These are phyloP conservation scores for Nakazawaea pomicola DNA, from an alignment of 805 yeast genomes.

Conservation along the genomic window DNA sequence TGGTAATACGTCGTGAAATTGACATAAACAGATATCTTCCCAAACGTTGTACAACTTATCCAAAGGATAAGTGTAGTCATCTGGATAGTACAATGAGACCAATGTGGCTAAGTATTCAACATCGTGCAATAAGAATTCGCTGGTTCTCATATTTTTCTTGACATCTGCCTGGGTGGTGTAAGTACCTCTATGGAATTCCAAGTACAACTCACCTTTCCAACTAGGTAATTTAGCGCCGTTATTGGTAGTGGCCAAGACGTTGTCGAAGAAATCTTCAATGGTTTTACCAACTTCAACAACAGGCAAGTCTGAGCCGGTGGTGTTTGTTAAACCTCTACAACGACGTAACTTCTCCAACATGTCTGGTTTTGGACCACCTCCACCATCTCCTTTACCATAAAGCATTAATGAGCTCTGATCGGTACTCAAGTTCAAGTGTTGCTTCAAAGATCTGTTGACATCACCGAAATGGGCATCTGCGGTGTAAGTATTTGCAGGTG, in stretches of 20 bases:
- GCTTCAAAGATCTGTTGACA: slow-evolving; percentile 70
- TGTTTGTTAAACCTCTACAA: slow-evolving; percentile 81
- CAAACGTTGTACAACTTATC: slow-evolving; percentile 65
- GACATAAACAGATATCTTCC: slow-evolving; percentile 87
- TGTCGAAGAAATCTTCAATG: slow-evolving; percentile 76
- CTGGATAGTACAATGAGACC: slow-evolving; percentile 49
- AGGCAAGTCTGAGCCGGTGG: slow-evolving; percentile 71
- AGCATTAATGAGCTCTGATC: slow-evolving; percentile 78
- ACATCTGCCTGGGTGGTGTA: slow-evolving; percentile 91
- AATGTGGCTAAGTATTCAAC: slow-evolving; percentile 78
- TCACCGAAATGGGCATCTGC: slow-evolving; percentile 93
- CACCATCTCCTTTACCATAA: slow-evolving; percentile 96
- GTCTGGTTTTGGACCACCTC: slow-evolving; percentile 95
- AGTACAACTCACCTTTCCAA: slow-evolving; percentile 91
- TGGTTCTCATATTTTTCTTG: slow-evolving; percentile 71
- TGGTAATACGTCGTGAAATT: slow-evolving; percentile 97
- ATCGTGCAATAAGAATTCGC: slow-evolving; percentile 78
- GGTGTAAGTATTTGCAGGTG: slow-evolving; percentile 94
- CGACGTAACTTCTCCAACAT: slow-evolving; percentile 92
- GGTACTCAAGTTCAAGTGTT: slow-evolving; percentile 79
- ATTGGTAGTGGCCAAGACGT: slow-evolving; percentile 55
- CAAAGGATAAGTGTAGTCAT: slow-evolving; percentile 66
- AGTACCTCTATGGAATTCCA: slow-evolving; percentile 96
- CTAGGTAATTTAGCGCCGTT: slow-evolving; percentile 68
- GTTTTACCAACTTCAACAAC: slow-evolving; percentile 72